Evolutionary conservation across 345 rosid genomes (phyloP).

Genomic region (Pistacia vera): DNA sequence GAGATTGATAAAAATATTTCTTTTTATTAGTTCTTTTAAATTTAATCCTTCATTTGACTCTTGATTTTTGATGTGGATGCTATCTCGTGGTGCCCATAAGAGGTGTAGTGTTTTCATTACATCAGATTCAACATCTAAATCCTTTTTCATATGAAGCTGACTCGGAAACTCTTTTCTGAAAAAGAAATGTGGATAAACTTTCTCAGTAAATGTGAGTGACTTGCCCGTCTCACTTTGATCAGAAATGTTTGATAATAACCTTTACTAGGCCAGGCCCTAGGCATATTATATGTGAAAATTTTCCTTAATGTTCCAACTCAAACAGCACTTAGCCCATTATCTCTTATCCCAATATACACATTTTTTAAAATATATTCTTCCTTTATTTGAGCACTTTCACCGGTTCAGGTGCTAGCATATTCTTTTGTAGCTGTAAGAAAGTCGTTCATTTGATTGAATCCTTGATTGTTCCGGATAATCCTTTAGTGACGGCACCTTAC

Average conservation of each 20-base stretch:
- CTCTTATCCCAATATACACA: too few relatives aligned
- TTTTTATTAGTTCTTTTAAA: too few relatives aligned
- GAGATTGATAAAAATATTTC: background rate
- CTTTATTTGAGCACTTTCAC: background rate
- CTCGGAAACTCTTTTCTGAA: background rate
- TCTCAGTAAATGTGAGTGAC: background rate
- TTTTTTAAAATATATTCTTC: background rate
- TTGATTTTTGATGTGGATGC: background rate
- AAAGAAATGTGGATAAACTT: background rate
- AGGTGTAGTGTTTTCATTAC: background rate
- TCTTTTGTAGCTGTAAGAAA: background rate
- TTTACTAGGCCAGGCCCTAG: background rate
- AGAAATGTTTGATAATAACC: background rate
- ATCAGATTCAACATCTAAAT: background rate
- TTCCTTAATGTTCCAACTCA: conserved; percentile 1
- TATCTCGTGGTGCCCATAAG: background rate
- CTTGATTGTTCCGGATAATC: background rate
- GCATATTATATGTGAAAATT: background rate
- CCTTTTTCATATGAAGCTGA: background rate
- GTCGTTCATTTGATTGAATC: background rate
- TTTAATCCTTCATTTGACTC: too few relatives aligned
- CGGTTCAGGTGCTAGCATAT: background rate
- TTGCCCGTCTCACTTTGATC: background rate
- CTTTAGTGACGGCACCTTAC: background rate
- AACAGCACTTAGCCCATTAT: background rate